phyloP scores from a whole-genome alignment of 306 rosid genomes.

The Castanospermum australe region DNA sequence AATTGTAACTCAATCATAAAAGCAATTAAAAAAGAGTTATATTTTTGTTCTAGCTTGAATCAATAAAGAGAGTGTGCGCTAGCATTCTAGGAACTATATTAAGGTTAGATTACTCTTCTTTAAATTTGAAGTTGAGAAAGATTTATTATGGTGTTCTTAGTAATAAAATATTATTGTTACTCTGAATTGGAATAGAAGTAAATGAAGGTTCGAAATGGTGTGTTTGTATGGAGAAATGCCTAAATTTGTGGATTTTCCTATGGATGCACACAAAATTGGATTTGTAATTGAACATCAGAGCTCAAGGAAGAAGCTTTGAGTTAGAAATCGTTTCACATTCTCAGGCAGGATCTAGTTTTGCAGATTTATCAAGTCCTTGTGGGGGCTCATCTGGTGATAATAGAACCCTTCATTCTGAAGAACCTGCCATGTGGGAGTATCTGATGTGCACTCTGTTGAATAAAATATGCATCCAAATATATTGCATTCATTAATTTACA shows the following conservation, averaged over 20 bases:
- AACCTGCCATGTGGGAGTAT: constrained; percentile 74
- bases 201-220: too few species aligned
- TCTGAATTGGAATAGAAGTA: too few species aligned
- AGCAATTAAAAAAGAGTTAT: too few species aligned
- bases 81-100: too few species aligned
- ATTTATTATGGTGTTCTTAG: too few species aligned
- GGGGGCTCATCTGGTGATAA: constrained; percentile 11
- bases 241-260: constrained; percentile 31
- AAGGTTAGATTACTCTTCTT: too few species aligned
- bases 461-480: constrained; percentile 52
- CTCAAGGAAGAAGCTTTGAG: constrained; percentile 30
- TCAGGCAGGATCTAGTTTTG: constrained; percentile 36
- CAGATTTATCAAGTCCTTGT: constrained; percentile 33
- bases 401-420: constrained; percentile 32
- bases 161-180: too few species aligned
- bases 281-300: constrained; percentile 15
- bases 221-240: too few species aligned
- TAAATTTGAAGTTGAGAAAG: too few species aligned
- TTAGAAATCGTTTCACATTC: constrained; percentile 32
- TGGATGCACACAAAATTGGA: constrained; percentile 29
- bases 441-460: constrained; percentile 78
- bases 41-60: too few species aligned
- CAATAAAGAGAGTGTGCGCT: too few species aligned
- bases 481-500: neutral
- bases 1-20: too few species aligned